Percentiles rank a stretch among this genome's conserved stretches.
Evolutionary conservation across 2,329 filamentous ascomycete species (phyloP).

Genomic region (Aspergillus intermedius): DNA sequence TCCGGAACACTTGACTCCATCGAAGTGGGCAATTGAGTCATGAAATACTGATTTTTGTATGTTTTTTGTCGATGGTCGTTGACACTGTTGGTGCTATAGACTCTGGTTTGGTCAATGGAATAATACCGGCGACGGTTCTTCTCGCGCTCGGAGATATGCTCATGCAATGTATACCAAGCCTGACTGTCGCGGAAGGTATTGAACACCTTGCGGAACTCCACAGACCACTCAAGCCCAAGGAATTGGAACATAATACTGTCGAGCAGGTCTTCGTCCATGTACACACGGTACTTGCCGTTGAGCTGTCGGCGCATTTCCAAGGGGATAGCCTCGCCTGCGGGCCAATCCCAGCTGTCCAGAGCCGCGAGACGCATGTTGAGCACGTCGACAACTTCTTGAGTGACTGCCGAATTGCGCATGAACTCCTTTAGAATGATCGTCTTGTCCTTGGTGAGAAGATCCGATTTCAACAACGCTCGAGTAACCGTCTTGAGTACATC

Average conservation of each 20-base stretch:
- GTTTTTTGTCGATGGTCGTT: constrained; percentile 28
- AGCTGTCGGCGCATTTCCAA: constrained; percentile 49
- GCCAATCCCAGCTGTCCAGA: constrained; percentile 50
- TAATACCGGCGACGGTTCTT: constrained; percentile 40
- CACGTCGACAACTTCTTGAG: constrained; percentile 51
- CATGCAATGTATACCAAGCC: constrained; percentile 37
- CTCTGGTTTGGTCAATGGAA: constrained; percentile 30
- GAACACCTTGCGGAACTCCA: constrained; percentile 42
- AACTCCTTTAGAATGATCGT: constrained; percentile 46
- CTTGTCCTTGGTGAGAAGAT: constrained; percentile 50
- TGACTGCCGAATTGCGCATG: constrained; percentile 42
- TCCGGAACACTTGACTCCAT: constrained; percentile 31
- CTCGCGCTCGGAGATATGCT: constrained; percentile 32
- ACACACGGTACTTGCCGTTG: constrained; percentile 54
- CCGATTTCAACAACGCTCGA: constrained; percentile 43
- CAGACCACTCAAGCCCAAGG: constrained; percentile 48
- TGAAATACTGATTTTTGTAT: constrained; percentile 47
- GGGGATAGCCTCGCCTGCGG: constrained; percentile 33
- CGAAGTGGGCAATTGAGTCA: constrained; percentile 48
- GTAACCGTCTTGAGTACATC: constrained; percentile 42
- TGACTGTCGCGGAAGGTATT: constrained; percentile 27
- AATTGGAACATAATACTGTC: constrained; percentile 51
- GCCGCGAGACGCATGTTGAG: constrained; percentile 50
- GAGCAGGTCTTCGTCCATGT: constrained; percentile 54
- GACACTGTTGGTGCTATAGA: constrained; percentile 13